A percentile compares a stretch with the other conserved stretches of the same genome.
Evolutionary conservation across 768 basidiomycete species (phyloP).

Genomic region (Ephemerocybe angulata): DNA sequence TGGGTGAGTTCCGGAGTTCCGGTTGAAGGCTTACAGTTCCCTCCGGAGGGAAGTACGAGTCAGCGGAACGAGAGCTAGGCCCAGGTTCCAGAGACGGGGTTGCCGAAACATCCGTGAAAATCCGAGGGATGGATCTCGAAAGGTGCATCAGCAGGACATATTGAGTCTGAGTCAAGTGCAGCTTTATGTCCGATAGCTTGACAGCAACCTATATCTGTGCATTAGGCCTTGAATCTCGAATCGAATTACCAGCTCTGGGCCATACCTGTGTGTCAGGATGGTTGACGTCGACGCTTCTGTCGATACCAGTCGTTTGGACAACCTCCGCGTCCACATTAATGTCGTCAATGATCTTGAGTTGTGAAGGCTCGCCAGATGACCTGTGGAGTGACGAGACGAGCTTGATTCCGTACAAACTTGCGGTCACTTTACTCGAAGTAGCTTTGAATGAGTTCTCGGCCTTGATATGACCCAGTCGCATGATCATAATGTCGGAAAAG

Average conservation of each 20-base stretch:
- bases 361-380: constrained; percentile 43
- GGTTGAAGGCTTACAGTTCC: constrained; percentile 48
- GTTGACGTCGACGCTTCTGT: constrained; percentile 47
- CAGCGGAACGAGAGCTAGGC: constrained; percentile 1
- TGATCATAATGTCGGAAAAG: constrained; percentile 66
- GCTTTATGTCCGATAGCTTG: constrained; percentile 77
- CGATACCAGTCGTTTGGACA: constrained; percentile 54
- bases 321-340: constrained; percentile 72
- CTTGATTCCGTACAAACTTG: constrained; percentile 80
- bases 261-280: constrained; percentile 75
- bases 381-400: constrained; percentile 67
- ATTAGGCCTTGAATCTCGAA: background rate
- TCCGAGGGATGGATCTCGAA: constrained; percentile 62
- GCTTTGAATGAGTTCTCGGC: constrained; percentile 73
- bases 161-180: constrained; percentile 81
- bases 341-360: constrained; percentile 88
- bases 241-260: background rate
- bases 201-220: constrained; percentile 51
- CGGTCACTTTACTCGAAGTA: constrained; percentile 56
- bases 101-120: constrained; percentile 37
- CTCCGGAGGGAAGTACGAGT: background rate
- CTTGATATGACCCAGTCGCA: constrained; percentile 85
- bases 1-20: constrained; percentile 44
- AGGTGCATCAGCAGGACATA: constrained; percentile 69
- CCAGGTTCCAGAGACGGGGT: constrained; percentile 14